These are phyloP conservation scores for Quercus bicolor DNA, from an alignment of 306 rosid species.

Conservation along the genomic window DNA sequence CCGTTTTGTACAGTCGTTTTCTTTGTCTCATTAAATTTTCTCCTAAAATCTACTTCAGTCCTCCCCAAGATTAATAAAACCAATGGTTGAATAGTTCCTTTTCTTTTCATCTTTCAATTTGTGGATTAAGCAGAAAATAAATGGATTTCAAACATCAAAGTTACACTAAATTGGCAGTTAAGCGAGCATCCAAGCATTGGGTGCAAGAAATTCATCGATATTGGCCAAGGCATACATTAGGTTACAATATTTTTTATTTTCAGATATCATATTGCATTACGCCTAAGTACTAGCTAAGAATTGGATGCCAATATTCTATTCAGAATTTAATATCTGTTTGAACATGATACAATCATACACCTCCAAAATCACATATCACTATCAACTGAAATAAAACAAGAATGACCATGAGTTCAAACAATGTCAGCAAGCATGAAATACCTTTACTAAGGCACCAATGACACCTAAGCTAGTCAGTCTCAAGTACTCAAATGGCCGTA, in stretches of 20 bases:
- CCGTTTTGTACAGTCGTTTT: background rate
- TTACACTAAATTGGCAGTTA: background rate
- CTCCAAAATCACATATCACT: background rate
- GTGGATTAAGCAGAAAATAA: background rate
- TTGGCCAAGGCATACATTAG: too few relatives aligned
- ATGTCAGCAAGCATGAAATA: slow-evolving; percentile 25
- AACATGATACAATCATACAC: background rate
- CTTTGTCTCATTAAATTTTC: background rate
- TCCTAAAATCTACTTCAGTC: background rate
- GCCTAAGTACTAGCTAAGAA: background rate
- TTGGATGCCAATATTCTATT: background rate
- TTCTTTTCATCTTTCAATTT: background rate
- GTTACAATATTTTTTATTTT: background rate
- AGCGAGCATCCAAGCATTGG: background rate
- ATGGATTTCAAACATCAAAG: background rate
- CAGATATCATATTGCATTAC: background rate
- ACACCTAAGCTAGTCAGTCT: slow-evolving; percentile 89
- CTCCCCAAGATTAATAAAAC: background rate
- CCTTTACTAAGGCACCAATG: slow-evolving; percentile 90
- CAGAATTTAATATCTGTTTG: background rate
- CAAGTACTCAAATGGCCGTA: slow-evolving; percentile 73
- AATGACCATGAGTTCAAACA: background rate
- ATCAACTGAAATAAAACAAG: background rate
- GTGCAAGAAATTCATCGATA: too few relatives aligned
- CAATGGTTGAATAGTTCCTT: background rate